Evolutionary conservation across 371 early-diverging fungal genomes (phyloP), one percentile per base, ranked within the genome.

Genomic region (Coemansia sp.): DNA sequence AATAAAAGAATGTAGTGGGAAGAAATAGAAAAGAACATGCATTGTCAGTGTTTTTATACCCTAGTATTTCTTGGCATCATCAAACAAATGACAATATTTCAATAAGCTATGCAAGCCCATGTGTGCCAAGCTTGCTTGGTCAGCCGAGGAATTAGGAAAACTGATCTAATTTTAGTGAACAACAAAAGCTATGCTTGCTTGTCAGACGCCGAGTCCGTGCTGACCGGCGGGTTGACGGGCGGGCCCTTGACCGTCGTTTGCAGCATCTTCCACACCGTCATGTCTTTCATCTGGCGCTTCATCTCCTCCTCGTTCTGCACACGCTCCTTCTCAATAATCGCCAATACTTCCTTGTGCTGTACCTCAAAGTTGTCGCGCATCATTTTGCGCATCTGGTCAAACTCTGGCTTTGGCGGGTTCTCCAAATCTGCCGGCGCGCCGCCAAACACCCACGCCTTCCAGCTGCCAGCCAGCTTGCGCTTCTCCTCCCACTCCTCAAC

Each of bases 401-500:
- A 76, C 19, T 73, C 63, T 1, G 82, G 71, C 73, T 81, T 23
- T 70, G 83, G 52, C 26, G 85, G 85, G 54, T 85, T 83, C 28
- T 85, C 77, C 40, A 78, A 66, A 3, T 79, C 76, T 40, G 68
- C 63, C 1, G 71, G 66, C 32, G 72, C 76, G 26, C 79, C 78
- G 32, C 80, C 81, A 63, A 67, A 70, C 52, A 69, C 77, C 76
- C 53, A 80, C 71, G 72, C 74, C 79, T 62, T 73, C 70, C 85
- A 69, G 59, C 85, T 78, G 5, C 64, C 67, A 1, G 75, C 78
- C 26, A 67, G 78, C 70, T 82, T 80, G 63, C 87, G 86, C 65
- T 91, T 89, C 56, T 86, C 84, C 63, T 91, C 89, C 90, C 90
- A 92, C 59, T 92, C 84, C 21, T 82, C 59, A 58, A 83, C 79